A percentile compares a stretch with the other conserved stretches of the same genome.
phyloP scores from a whole-genome alignment of 768 basidiomycete species.

The Strobilomyces dryophilus region DNA sequence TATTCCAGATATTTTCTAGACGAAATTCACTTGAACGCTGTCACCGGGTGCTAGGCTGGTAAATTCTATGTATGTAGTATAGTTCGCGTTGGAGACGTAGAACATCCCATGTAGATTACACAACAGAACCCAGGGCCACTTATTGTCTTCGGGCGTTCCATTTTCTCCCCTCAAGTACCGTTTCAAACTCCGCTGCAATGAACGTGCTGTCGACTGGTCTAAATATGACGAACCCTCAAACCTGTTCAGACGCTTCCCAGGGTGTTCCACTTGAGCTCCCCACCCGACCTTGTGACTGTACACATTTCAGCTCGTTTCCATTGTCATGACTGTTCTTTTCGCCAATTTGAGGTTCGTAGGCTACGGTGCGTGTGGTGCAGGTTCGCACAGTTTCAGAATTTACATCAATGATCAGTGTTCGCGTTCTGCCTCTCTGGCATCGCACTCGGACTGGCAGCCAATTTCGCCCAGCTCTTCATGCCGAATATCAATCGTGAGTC shows the following conservation, averaged over 20 bases:
- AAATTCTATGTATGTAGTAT: slow-evolving; percentile 16
- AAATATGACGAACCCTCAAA: slow-evolving; percentile 15
- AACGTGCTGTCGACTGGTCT: slow-evolving; percentile 1
- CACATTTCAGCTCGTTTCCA: slow-evolving; percentile 1
- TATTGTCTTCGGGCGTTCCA: neutral
- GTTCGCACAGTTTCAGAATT: slow-evolving; percentile 15
- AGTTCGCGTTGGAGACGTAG: slow-evolving; percentile 6
- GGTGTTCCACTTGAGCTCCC: slow-evolving; percentile 1
- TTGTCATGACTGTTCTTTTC: slow-evolving; percentile 58
- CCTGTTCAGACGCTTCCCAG: slow-evolving; percentile 16
- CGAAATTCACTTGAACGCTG: slow-evolving; percentile 1
- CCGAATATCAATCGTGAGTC: slow-evolving; percentile 59
- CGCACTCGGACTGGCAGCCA: slow-evolving; percentile 64
- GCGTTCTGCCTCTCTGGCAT: slow-evolving; percentile 40
- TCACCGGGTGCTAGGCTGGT: slow-evolving; percentile 9
- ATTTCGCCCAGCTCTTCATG: slow-evolving; percentile 65
- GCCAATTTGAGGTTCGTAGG: slow-evolving; percentile 48
- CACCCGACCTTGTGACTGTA: slow-evolving; percentile 1
- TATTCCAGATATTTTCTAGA: slow-evolving; percentile 9
- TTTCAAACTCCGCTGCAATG: slow-evolving; percentile 13
- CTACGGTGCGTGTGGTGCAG: slow-evolving; percentile 40
- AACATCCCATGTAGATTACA: slow-evolving; percentile 13
- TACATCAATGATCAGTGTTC: slow-evolving; percentile 29
- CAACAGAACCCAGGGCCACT: neutral
- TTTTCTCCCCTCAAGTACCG: neutral